Percentiles rank a stretch among this genome's conserved stretches.
phyloP scores from a whole-genome alignment of 129 eudicot genomes.

The Kitagawia praeruptora region DNA sequence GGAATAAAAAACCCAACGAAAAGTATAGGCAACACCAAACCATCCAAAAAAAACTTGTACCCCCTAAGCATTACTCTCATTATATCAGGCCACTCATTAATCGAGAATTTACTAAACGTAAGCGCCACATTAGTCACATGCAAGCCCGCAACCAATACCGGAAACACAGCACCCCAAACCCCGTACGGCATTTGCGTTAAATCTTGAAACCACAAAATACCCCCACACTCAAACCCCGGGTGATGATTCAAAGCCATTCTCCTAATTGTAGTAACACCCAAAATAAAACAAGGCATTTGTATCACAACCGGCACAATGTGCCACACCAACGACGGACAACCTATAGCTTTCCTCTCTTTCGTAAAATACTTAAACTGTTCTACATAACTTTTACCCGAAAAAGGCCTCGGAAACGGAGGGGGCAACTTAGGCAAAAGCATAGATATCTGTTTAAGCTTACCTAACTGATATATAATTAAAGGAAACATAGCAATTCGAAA shows the following conservation, averaged over 20 bases:
- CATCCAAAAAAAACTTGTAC: constrained; percentile 51
- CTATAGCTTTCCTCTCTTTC: constrained; percentile 47
- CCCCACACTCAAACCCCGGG: constrained; percentile 87
- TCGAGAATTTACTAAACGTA: constrained; percentile 37
- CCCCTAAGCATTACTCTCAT: constrained; percentile 43
- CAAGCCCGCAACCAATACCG: constrained; percentile 62
- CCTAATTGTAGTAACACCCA: constrained; percentile 60
- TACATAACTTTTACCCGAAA: constrained; percentile 71
- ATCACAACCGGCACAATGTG: constrained; percentile 34
- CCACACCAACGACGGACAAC: constrained; percentile 80
- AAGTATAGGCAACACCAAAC: constrained; percentile 53
- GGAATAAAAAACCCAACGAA: constrained; percentile 26
- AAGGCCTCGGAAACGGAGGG: constrained; percentile 84
- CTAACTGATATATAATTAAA: constrained; percentile 49
- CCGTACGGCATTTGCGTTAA: constrained; percentile 64
- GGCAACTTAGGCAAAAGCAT: constrained; percentile 75
- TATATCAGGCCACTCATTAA: constrained; percentile 26
- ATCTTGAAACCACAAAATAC: constrained; percentile 83
- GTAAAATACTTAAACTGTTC: constrained; percentile 47
- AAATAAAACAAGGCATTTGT: constrained; percentile 81
- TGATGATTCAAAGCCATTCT: constrained; percentile 76
- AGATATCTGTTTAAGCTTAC: constrained; percentile 39
- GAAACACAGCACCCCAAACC: constrained; percentile 54
- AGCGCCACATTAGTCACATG: constrained; percentile 54
- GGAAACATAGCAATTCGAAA: constrained; percentile 67